Evolutionary conservation across 345 rosid genomes (phyloP), one percentile per base, ranked within the genome.

Genomic region (Nephelium lappaceum): DNA sequence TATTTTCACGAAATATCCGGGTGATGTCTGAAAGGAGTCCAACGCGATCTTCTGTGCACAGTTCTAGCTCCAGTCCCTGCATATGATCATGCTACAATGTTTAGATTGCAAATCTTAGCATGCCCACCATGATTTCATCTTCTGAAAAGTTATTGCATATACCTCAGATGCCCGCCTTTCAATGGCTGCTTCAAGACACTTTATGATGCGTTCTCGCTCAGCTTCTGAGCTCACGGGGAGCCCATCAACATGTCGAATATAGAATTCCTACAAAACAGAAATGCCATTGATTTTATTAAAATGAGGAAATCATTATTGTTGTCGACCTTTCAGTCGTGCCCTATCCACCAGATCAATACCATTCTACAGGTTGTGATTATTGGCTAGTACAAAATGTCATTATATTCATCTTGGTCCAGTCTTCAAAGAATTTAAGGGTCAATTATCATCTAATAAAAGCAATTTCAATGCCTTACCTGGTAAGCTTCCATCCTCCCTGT

Each of bases 131-230:
- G 65, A 68, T 60, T 19, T 63, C 41, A 43, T 41, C 41, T 69
- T 67, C 19, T 69, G 23, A 16, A 58, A 19, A 27, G 4, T 47
- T 42, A 43, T 69, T 21, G 64, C 25, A 6, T 6, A 11, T 87
- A 91, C 98, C 92, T 91, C 92, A 4, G 86, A 89, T n/a, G 86
- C 88, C 76, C 97, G 83, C 79, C 98, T 90, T 77, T 90, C 88
- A 70, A 91, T 90, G 64, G 96, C 98, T 36, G 96, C 98, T 85
- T 88, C 90, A 23, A 93, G 92, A 88, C 98, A 93, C 73, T 90
- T 89, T 25, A 83, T 79, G 15, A 93, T 90, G 63, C 98, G 89
- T 31, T 89, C 90, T 84, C 91, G 85, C 80, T 93, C 98, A 1
- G 94, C 94, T 81, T 91, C 95, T 0, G 93, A 91, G 79, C 91